phyloP scores from a whole-genome alignment of 768 basidiomycete genomes.

The Saitozyma sp. region DNA sequence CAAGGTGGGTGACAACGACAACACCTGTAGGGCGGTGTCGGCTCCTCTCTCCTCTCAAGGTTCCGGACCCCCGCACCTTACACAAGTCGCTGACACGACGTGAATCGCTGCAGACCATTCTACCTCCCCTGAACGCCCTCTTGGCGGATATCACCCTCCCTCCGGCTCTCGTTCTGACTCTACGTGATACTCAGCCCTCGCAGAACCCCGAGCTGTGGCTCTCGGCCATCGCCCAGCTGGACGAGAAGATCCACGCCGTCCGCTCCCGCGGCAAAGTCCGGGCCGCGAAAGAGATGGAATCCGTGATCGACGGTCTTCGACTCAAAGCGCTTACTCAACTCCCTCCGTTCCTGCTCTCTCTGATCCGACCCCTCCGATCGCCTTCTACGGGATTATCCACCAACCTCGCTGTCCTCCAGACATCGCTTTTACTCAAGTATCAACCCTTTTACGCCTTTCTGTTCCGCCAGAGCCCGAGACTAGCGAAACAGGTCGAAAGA shows the following conservation, averaged over 20 bases:
- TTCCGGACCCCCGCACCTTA: background rate
- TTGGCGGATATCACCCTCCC: conserved; percentile 78
- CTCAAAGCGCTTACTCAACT: conserved; percentile 89
- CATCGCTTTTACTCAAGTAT: conserved; percentile 80
- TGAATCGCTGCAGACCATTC: conserved; percentile 66
- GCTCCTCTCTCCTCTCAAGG: background rate
- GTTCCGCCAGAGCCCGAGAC: conserved; percentile 72
- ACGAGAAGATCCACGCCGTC: conserved; percentile 67
- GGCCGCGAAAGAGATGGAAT: conserved; percentile 76
- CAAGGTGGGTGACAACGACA: conserved; percentile 59
- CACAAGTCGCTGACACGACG: background rate
- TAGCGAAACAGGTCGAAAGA: conserved; percentile 83
- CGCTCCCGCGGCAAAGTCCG: conserved; percentile 76
- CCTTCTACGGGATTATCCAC: conserved; percentile 62
- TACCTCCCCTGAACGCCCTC: conserved; percentile 78
- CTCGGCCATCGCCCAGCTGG: conserved; percentile 73
- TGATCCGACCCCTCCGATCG: conserved; percentile 81
- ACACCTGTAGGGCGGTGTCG: background rate
- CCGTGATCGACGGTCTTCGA: conserved; percentile 81
- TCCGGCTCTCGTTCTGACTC: conserved; percentile 69
- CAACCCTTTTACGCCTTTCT: conserved; percentile 79
- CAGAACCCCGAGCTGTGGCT: conserved; percentile 74
- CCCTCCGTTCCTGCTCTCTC: conserved; percentile 75
- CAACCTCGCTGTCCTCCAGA: conserved; percentile 90
- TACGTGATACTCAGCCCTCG: conserved; percentile 80